Percentiles rank a stretch among this genome's conserved stretches.
phyloP scores from a whole-genome alignment of 2,329 filamentous ascomycete species.

The Pleoardoris graminearum region DNA sequence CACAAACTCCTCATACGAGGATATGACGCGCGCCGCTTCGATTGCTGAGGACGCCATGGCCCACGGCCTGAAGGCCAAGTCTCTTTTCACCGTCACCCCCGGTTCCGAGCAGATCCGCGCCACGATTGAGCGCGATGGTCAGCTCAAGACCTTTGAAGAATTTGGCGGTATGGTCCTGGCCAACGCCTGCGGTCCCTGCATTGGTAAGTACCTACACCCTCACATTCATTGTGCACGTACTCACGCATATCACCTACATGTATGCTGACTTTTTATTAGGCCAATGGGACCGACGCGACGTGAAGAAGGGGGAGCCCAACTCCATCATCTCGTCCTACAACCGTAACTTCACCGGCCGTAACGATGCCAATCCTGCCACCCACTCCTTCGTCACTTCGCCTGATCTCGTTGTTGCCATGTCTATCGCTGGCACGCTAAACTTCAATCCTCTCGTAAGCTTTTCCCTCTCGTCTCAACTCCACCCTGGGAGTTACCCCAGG shows the following conservation, averaged over 20 bases:
- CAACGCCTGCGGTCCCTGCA: slow-evolving; percentile 75
- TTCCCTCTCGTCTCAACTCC: not conserved
- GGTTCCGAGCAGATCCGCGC: slow-evolving; percentile 94
- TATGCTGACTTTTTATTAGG: slow-evolving; percentile 22
- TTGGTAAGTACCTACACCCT: slow-evolving; percentile 55
- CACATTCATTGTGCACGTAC: slow-evolving; percentile 2
- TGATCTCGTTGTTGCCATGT: slow-evolving; percentile 84
- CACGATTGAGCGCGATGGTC: slow-evolving; percentile 66
- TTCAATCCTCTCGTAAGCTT: slow-evolving; percentile 77
- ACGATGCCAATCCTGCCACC: slow-evolving; percentile 92
- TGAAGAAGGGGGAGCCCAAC: slow-evolving; percentile 94
- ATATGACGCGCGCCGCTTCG: slow-evolving; percentile 91
- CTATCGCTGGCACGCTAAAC: slow-evolving; percentile 78
- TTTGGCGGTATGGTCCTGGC: slow-evolving; percentile 93
- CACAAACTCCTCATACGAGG: slow-evolving; percentile 88
- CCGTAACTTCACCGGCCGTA: slow-evolving; percentile 99
- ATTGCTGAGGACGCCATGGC: slow-evolving; percentile 89
- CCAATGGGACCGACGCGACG: slow-evolving; percentile 92
- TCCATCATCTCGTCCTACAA: slow-evolving; percentile 99
- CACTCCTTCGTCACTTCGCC: slow-evolving; percentile 93
- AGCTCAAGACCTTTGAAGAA: slow-evolving; percentile 92
- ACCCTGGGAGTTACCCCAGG: not conserved
- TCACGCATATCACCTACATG: no score
- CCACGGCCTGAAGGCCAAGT: slow-evolving; percentile 92
- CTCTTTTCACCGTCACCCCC: slow-evolving; percentile 91